phyloP scores from a whole-genome alignment of 225 moss, liverwort and hornwort genomes.

The Thuidium tamariscinum region DNA sequence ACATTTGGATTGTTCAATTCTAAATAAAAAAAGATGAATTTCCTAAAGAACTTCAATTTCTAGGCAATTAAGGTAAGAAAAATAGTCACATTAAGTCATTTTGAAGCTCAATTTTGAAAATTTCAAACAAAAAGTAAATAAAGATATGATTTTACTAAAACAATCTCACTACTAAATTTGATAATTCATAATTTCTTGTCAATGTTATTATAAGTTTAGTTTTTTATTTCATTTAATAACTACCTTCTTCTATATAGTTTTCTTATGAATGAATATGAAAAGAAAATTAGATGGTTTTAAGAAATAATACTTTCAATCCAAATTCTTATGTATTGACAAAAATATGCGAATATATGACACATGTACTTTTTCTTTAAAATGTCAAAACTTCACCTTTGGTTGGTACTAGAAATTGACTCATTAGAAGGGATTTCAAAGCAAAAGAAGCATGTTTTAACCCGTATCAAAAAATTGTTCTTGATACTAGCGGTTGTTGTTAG shows the following conservation, averaged over 20 bases:
- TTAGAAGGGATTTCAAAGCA: too few species aligned
- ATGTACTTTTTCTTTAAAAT: background rate
- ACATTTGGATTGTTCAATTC: rapidly evolving
- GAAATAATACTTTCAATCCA: too few species aligned
- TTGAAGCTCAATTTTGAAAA: rapidly evolving
- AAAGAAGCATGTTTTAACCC: too few species aligned
- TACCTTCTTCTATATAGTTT: background rate
- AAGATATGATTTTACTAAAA: rapidly evolving
- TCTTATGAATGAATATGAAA: background rate
- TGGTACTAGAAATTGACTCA: too few species aligned
- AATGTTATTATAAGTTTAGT: background rate
- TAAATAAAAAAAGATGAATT: background rate
- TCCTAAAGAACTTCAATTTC: background rate
- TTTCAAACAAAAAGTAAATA: rapidly evolving
- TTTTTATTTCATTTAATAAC: rapidly evolving
- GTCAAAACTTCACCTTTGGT: too few species aligned
- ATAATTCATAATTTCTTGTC: background rate
- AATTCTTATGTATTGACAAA: background rate
- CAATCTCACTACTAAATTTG: background rate
- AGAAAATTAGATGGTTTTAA: background rate
- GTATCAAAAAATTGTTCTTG: too few species aligned
- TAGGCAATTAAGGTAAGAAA: rapidly evolving
- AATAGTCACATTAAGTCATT: too few species aligned
- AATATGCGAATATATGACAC: background rate
- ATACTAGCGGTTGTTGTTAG: too few species aligned